Evolutionary conservation across 2,329 filamentous ascomycete genomes (phyloP).

Genomic region (Fusarium continuum): DNA sequence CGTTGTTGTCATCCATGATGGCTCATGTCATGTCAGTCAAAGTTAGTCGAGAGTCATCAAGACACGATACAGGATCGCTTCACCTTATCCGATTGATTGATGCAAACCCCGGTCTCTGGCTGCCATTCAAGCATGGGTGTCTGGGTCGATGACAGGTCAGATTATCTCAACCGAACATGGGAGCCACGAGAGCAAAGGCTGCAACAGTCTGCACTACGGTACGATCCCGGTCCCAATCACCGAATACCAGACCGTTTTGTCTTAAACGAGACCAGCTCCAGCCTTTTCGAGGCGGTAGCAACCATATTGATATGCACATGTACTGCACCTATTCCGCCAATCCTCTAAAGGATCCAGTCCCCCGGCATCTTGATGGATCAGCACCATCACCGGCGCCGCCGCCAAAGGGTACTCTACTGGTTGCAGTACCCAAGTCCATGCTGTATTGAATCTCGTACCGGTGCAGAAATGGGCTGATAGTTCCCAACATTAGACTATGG

Average conservation of each 20-base stretch:
- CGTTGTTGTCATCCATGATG: conserved; percentile 24
- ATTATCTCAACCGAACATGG: conserved; percentile 36
- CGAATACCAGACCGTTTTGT: conserved; percentile 24
- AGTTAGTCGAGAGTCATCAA: too few relatives aligned
- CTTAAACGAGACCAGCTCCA: not conserved
- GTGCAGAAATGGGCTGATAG: conserved; percentile 37
- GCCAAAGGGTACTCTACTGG: conserved; percentile 18
- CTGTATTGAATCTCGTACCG: conserved; percentile 26
- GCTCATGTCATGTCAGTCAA: conserved; percentile 14
- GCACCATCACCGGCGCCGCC: conserved; percentile 25
- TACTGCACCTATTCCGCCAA: conserved; percentile 32
- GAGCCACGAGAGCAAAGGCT: conserved; percentile 40
- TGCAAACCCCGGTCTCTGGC: conserved; percentile 30
- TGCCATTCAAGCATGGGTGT: conserved; percentile 34
- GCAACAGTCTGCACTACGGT: conserved; percentile 18
- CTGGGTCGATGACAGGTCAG: conserved; percentile 36
- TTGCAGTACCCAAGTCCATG: conserved; percentile 1
- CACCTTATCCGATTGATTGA: conserved; percentile 22
- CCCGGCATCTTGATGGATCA: conserved; percentile 12
- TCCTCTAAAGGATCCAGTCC: conserved; percentile 18
- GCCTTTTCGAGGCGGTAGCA: conserved; percentile 1
- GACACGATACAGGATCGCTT: conserved; percentile 29
- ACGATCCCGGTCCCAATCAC: conserved; percentile 4
- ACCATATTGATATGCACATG: conserved; percentile 19
- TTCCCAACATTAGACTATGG: conserved; percentile 5